These are phyloP conservation scores for Trichoderma sp. DNA, from an alignment of 2,329 filamentous ascomycete species.

Conservation along the genomic window DNA sequence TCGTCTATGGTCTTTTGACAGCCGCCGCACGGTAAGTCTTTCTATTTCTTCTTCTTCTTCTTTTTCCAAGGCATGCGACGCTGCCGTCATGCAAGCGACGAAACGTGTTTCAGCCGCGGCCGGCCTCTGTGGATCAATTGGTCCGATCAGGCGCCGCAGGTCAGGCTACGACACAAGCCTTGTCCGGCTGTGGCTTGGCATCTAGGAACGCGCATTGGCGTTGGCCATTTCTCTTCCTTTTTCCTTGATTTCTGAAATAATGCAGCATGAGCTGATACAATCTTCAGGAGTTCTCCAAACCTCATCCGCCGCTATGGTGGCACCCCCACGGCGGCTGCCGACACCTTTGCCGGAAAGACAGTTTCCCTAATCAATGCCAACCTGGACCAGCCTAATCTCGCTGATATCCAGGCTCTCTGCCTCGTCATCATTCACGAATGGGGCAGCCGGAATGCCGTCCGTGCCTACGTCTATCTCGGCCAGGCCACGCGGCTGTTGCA, in stretches of 20 bases:
- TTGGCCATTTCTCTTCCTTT: background rate
- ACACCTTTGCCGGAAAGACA: conserved; percentile 61
- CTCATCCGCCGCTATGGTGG: conserved; percentile 62
- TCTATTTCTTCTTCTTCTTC: background rate
- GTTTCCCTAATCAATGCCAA: conserved; percentile 59
- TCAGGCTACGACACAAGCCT: background rate
- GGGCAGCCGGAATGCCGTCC: conserved; percentile 62
- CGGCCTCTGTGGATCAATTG: background rate
- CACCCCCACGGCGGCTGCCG: conserved; percentile 55
- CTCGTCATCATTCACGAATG: conserved; percentile 64
- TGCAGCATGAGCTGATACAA: background rate
- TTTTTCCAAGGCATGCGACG: conserved; percentile 23
- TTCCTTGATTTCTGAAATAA: background rate
- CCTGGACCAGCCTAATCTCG: conserved; percentile 59
- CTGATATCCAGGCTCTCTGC: conserved; percentile 63
- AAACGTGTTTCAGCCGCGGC: background rate
- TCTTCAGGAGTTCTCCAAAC: conserved; percentile 52
- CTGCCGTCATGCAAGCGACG: background rate
- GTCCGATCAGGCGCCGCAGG: background rate
- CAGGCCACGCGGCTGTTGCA: conserved; percentile 65
- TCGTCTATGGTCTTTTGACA: conserved; percentile 60
- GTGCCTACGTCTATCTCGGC: conserved; percentile 63
- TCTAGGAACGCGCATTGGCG: background rate
- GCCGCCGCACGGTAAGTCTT: conserved; percentile 57
- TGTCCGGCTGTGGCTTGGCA: background rate